Evolutionary conservation across 176 grass and related monocot species (phyloP).

Genomic region (Eragrostis nindensis): DNA sequence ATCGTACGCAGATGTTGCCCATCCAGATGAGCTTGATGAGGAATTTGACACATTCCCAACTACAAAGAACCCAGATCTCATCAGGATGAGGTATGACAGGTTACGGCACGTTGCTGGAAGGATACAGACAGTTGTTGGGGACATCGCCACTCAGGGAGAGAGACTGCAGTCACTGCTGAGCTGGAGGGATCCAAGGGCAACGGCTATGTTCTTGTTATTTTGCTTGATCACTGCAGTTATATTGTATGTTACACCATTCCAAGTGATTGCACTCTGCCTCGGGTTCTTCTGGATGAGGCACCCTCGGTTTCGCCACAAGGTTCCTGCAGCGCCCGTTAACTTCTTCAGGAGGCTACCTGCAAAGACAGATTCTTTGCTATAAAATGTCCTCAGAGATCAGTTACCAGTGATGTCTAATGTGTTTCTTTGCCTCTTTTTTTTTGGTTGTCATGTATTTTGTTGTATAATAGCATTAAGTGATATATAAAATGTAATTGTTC

Average conservation of each 20-base stretch:
- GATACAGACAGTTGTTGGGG: constrained; percentile 86
- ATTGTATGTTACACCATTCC: constrained; percentile 69
- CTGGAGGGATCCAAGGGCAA: constrained; percentile 95
- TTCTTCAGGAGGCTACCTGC: constrained; percentile 93
- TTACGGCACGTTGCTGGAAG: constrained; percentile 77
- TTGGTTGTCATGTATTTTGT: constrained; percentile 34
- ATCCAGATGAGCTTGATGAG: constrained; percentile 89
- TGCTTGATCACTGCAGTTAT: constrained; percentile 61
- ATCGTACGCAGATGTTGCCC: constrained; percentile 62
- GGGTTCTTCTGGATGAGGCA: constrained; percentile 95
- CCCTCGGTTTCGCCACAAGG: constrained; percentile 80
- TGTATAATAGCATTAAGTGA: constrained; percentile 34
- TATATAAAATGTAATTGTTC: constrained; percentile 28
- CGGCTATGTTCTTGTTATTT: constrained; percentile 79
- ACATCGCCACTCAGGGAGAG: constrained; percentile 89
- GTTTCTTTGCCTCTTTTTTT: constrained; percentile 30
- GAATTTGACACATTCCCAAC: constrained; percentile 97
- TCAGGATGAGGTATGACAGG: constrained; percentile 82
- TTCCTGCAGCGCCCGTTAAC: constrained; percentile 62
- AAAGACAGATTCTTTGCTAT: constrained; percentile 85
- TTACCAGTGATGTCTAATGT: constrained; percentile 4
- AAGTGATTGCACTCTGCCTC: constrained; percentile 51
- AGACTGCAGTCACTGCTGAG: constrained; percentile 79
- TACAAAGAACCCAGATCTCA: constrained; percentile 46
- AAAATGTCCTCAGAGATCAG: constrained; percentile 26